Evolutionary conservation across 2,329 filamentous ascomycete genomes (phyloP).

Genomic region (Xylaria sp.): DNA sequence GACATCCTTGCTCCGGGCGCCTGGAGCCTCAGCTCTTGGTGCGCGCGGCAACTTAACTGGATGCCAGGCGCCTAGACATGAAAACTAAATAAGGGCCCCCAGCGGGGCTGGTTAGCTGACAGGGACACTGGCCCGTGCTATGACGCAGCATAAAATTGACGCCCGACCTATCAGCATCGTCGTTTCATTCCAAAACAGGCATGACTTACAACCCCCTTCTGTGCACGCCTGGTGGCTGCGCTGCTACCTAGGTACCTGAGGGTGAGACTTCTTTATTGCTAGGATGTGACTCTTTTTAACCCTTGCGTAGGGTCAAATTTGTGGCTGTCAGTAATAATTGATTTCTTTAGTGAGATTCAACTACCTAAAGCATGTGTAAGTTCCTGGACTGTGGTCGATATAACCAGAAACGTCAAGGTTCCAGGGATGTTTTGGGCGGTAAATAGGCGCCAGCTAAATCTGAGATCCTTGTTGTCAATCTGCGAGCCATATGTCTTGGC

Average conservation of each 20-base stretch:
- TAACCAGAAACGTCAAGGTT: not conserved
- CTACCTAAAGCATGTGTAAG: not conserved
- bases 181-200: slow-evolving; percentile 40
- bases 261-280: not conserved
- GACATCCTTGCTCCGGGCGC: slow-evolving; percentile 16
- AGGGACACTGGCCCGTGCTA: slow-evolving; percentile 4
- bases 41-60: slow-evolving; percentile 26
- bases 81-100: slow-evolving; percentile 4
- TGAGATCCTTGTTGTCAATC: not conserved
- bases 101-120: slow-evolving; percentile 1
- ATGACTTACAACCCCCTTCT: slow-evolving; percentile 26
- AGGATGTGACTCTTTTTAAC: not conserved
- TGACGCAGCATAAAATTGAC: slow-evolving; percentile 24
- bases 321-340: not conserved
- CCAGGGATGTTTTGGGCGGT: slow-evolving; percentile 15
- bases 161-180: slow-evolving; percentile 42
- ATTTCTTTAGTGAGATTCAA: not conserved
- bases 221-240: not conserved
- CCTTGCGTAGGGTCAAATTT: not conserved
- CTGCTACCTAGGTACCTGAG: too few species aligned
- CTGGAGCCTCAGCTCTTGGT: slow-evolving; percentile 14
- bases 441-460: slow-evolving; percentile 32
- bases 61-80: slow-evolving; percentile 11
- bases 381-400: not conserved
- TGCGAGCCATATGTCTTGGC: slow-evolving; percentile 5